Conservation (phyloP, 2,329 filamentous ascomycete genomes). For the Diaporthe sp. region DNA sequence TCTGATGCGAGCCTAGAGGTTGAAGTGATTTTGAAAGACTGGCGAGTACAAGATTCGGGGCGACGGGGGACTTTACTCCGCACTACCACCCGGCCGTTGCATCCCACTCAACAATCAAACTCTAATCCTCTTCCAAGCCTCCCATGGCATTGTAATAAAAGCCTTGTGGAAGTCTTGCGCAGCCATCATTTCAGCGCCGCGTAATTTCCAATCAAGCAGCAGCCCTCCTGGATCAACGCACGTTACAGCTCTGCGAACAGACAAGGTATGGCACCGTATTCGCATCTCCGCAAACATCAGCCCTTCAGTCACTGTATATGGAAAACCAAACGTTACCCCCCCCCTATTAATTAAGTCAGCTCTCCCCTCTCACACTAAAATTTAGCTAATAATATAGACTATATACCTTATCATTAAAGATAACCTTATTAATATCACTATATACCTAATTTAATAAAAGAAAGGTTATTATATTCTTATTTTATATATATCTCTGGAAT, state of each 20-base stretch:
- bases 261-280: neutral
- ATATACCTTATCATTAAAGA: too few species aligned
- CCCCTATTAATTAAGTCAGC: too few species aligned
- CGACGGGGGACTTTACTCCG: neutral
- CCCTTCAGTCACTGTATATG: neutral
- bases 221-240: neutral
- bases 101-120: constrained; percentile 8
- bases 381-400: too few species aligned
- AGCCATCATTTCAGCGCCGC: neutral
- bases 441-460: too few species aligned
- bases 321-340: too few species aligned
- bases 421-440: too few species aligned
- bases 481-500: too few species aligned
- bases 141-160: neutral
- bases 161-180: neutral
- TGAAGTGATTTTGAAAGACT: neutral
- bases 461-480: too few species aligned
- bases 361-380: too few species aligned
- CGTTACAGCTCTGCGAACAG: constrained; percentile 15
- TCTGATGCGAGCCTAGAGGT: too few species aligned
- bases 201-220: neutral
- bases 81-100: neutral
- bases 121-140: constrained; percentile 9
- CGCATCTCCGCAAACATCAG: neutral
- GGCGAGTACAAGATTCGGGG: neutral